These are phyloP conservation scores for Fusarium clavum DNA, from an alignment of 2,329 filamentous ascomycete genomes.

Conservation along the genomic window DNA sequence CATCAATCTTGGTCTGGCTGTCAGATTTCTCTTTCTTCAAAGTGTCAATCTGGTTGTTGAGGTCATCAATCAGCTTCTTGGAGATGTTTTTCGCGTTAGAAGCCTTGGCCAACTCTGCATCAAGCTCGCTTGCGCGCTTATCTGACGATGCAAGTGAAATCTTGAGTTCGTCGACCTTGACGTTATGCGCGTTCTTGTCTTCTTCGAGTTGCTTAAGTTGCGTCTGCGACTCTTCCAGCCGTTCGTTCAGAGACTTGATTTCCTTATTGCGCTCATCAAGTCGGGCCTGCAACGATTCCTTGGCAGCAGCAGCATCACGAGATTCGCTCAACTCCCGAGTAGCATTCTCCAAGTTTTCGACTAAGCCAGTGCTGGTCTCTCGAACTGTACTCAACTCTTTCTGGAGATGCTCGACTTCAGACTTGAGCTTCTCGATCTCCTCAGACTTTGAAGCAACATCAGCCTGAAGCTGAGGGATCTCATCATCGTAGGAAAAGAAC, in stretches of 20 bases:
- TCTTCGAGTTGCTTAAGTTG: slow-evolving; percentile 60
- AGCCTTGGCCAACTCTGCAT: slow-evolving; percentile 55
- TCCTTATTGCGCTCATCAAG: slow-evolving; percentile 61
- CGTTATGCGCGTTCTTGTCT: slow-evolving; percentile 48
- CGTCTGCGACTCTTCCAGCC: slow-evolving; percentile 57
- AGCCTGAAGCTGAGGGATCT: slow-evolving; percentile 82
- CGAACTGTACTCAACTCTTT: slow-evolving; percentile 77
- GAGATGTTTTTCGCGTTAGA: slow-evolving; percentile 55
- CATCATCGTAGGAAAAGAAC: slow-evolving; percentile 92
- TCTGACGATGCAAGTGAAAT: slow-evolving; percentile 51
- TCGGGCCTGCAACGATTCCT: slow-evolving; percentile 62
- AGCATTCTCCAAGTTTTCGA: slow-evolving; percentile 74
- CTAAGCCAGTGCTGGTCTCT: slow-evolving; percentile 76
- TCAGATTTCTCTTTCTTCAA: slow-evolving; percentile 51
- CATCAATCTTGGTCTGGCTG: slow-evolving; percentile 51
- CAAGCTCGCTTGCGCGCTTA: slow-evolving; percentile 54
- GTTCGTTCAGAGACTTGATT: slow-evolving; percentile 62
- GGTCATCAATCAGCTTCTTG: slow-evolving; percentile 56
- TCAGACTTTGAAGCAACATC: slow-evolving; percentile 77
- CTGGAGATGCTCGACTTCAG: slow-evolving; percentile 75
- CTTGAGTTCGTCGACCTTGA: slow-evolving; percentile 53
- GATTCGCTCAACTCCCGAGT: slow-evolving; percentile 70
- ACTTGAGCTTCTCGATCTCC: slow-evolving; percentile 77
- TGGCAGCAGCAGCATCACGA: slow-evolving; percentile 54
- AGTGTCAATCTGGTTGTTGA: slow-evolving; percentile 53